Evolutionary conservation across 352 stramenopile genomes (phyloP).

Genomic region (Phytophthora colocasiae): DNA sequence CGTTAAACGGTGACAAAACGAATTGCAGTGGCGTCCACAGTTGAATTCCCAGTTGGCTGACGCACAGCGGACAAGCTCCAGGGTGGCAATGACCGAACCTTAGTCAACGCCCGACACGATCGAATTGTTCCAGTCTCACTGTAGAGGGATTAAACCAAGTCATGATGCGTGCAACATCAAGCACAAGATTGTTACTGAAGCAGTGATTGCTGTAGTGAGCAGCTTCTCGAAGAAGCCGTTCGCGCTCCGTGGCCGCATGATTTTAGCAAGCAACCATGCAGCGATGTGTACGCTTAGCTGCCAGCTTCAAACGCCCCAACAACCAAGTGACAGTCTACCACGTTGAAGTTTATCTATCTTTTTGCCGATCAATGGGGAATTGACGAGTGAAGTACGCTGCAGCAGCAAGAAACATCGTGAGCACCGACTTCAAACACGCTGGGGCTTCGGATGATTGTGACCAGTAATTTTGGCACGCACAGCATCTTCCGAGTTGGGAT

Average conservation of each 20-base stretch:
- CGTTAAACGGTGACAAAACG: conserved; percentile 1
- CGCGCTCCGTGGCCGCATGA: background rate
- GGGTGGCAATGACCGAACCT: conserved; percentile 1
- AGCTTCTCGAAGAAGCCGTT: too few relatives aligned
- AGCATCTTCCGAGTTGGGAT: too few relatives aligned
- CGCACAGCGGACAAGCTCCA: conserved; percentile 27
- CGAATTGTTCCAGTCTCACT: conserved; percentile 12
- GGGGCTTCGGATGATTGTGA: too few relatives aligned
- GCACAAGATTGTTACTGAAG: too few relatives aligned
- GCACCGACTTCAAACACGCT: conserved; percentile 22
- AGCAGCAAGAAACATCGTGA: conserved; percentile 36
- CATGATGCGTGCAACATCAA: background rate
- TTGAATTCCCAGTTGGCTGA: conserved; percentile 8
- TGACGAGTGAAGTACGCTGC: conserved; percentile 34
- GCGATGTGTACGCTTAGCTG: background rate
- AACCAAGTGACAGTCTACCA: conserved; percentile 19
- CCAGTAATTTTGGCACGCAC: too few relatives aligned
- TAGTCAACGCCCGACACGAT: conserved; percentile 3
- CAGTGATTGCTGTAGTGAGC: too few relatives aligned
- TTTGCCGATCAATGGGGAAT: conserved; percentile 28
- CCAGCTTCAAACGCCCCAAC: conserved; percentile 18
- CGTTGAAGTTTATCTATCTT: conserved; percentile 31
- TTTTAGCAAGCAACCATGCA: background rate
- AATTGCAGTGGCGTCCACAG: conserved; percentile 24
- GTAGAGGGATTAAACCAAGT: conserved; percentile 26